Base-by-base conservation (phyloP, 495 filamentous ascomycete genomes). In the Chaetomium fimeti region DNA sequence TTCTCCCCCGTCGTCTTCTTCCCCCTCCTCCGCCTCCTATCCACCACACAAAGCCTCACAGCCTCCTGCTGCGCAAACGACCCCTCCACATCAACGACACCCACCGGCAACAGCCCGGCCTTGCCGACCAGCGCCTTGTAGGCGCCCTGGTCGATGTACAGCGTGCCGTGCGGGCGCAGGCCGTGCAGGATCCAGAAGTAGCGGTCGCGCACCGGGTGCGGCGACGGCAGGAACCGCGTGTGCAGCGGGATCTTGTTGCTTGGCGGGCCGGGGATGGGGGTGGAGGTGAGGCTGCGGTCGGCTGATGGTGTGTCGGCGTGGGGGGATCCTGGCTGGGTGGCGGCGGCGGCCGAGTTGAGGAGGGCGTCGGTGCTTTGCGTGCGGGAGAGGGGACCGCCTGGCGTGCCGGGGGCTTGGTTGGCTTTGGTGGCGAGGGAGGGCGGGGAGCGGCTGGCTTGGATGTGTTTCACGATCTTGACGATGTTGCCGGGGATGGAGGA, bases 131-230 rank as follows among this genome's bases (percentile, higher is more conserved):
- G 83, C 3, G 95, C 94, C 29, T 81, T 78, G 72, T 92, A 87
- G 2, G 94, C 93, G 45, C 94, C 94, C 13, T 85, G 79, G 75
- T 98, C 94, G 72, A 98, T 97, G 72, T 89, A 97, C 8, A 98
- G 68, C 16, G 88, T 97, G 1, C 94, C 94, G 67, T 94, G 91
- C 3, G 95, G 90, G 5, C 88, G 87, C n/a, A 98, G 85, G 28
- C 94, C 94, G 71, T 98, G 90, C 0, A 98, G 86, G 55, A 98
- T 86, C 94, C 95, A 98, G 82, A 98, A 97, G 68, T 92, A 91
- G 53, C 92, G 88, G 68, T 96, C 94, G 47, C 91, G 87, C 28
- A 98, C 92, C 0, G 93, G 91, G 27, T 90, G 85, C 1, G 85
- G 82, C n/a, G 90, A 91, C 5, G 92, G 91, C 18, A 96, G 83